These are phyloP conservation scores for Trichoderma citrinoviride DNA, from an alignment of 2,329 filamentous ascomycete species.

Conservation along the genomic window DNA sequence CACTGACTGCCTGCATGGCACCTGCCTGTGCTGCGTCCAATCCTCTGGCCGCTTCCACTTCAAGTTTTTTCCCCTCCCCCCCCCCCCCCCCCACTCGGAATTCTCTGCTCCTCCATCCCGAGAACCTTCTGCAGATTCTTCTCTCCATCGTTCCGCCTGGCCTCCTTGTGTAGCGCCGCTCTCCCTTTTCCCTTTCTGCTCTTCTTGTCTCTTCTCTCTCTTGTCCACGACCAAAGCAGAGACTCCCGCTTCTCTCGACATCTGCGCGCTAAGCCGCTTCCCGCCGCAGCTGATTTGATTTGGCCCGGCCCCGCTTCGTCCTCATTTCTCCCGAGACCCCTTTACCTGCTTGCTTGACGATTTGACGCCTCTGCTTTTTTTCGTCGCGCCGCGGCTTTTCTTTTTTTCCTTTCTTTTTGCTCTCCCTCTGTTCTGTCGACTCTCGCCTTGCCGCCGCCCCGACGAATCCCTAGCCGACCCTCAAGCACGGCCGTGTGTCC, in stretches of 20 bases:
- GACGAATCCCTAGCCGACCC: neutral
- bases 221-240: neutral
- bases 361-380: constrained; percentile 12
- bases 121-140: neutral
- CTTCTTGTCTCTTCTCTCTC: neutral
- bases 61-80: neutral
- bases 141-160: constrained; percentile 13
- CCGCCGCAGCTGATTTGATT: constrained; percentile 17
- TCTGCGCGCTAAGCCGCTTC: constrained; percentile 8
- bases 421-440: neutral
- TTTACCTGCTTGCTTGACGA: constrained; percentile 14
- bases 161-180: constrained; percentile 1
- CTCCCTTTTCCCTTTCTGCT: neutral
- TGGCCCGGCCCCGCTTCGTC: constrained; percentile 22
- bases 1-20: constrained; percentile 4
- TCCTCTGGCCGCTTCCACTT: constrained; percentile 10
- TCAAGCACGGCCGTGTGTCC: neutral
- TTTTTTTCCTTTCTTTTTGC: neutral
- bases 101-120: neutral
- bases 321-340: constrained; percentile 18
- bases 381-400: constrained; percentile 3
- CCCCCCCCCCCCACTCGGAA: constrained; percentile 5
- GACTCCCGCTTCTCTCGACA: neutral
- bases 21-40: constrained; percentile 2
- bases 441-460: constrained; percentile 13